These are phyloP conservation scores for Ogataea nakhonphanomensis DNA, from an alignment of 805 yeast genomes.

Conservation along the genomic window DNA sequence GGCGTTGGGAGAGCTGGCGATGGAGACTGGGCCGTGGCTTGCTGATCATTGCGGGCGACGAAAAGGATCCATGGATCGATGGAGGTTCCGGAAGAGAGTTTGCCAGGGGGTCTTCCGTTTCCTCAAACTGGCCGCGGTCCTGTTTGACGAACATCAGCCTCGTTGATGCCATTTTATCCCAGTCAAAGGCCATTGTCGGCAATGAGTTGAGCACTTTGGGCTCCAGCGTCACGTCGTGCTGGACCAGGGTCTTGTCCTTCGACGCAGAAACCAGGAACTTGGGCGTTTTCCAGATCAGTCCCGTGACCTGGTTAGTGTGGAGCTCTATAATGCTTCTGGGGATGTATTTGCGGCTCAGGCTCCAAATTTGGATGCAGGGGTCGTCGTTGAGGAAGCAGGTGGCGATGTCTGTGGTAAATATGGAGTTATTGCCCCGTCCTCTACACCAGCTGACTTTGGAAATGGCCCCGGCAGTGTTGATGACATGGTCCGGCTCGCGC, in stretches of 20 bases:
- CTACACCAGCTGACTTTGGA: slow-evolving; percentile 71
- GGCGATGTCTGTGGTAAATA: slow-evolving; percentile 65
- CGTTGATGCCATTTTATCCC: slow-evolving; percentile 49
- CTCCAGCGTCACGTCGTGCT: slow-evolving; percentile 44
- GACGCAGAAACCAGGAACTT: slow-evolving; percentile 46
- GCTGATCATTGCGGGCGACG: slow-evolving; percentile 14
- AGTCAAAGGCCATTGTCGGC: slow-evolving; percentile 48
- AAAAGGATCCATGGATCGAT: neutral
- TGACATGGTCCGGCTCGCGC: slow-evolving; percentile 62
- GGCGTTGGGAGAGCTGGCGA: slow-evolving; percentile 19
- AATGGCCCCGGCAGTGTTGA: slow-evolving; percentile 75
- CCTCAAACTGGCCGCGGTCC: slow-evolving; percentile 40
- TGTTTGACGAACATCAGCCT: slow-evolving; percentile 53
- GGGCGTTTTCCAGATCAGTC: slow-evolving; percentile 53
- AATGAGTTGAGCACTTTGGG: slow-evolving; percentile 48
- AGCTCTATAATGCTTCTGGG: slow-evolving; percentile 55
- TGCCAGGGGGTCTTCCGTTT: slow-evolving; percentile 4
- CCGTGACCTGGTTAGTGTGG: slow-evolving; percentile 51
- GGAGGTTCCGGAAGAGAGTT: neutral
- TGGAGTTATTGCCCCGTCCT: slow-evolving; percentile 35
- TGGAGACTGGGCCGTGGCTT: slow-evolving; percentile 17
- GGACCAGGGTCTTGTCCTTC: slow-evolving; percentile 46
- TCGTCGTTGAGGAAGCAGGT: slow-evolving; percentile 72
- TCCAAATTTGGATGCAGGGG: slow-evolving; percentile 65
- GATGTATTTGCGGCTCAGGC: slow-evolving; percentile 63